Evolutionary conservation across 768 basidiomycete species (phyloP).

Genomic region (Suillus tomentosus): DNA sequence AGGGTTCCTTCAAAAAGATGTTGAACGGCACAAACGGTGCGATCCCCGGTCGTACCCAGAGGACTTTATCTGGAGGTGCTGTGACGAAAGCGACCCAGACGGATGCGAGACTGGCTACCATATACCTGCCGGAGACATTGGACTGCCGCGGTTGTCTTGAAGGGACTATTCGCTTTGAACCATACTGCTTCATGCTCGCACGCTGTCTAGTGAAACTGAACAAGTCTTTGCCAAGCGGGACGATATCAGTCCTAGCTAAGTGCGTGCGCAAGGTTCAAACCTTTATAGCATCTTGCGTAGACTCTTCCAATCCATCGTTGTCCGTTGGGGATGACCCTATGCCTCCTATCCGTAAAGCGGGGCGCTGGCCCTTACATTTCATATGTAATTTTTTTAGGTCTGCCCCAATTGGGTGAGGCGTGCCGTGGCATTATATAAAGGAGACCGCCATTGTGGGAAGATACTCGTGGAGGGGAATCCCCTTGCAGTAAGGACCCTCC

Average conservation of each 20-base stretch:
- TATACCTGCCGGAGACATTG: conserved; percentile 6
- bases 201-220: neutral
- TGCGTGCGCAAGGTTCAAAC: neutral
- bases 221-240: neutral
- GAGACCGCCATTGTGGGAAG: neutral
- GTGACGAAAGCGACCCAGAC: conserved; percentile 30
- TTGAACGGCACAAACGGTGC: conserved; percentile 1
- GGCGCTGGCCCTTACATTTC: neutral
- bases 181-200: neutral
- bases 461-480: neutral
- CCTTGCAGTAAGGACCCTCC: neutral
- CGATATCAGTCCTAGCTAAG: neutral
- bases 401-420: too few relatives aligned
- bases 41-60: conserved; percentile 45
- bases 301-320: neutral
- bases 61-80: conserved; percentile 54
- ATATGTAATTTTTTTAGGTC: neutral
- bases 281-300: neutral
- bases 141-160: conserved; percentile 5
- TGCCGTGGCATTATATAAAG: neutral
- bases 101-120: conserved; percentile 5
- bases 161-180: neutral
- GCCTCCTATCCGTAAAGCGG: neutral
- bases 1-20: conserved; percentile 3
- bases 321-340: neutral